phyloP scores from a whole-genome alignment of 352 stramenopile species.

The Phytophthora idaei region DNA sequence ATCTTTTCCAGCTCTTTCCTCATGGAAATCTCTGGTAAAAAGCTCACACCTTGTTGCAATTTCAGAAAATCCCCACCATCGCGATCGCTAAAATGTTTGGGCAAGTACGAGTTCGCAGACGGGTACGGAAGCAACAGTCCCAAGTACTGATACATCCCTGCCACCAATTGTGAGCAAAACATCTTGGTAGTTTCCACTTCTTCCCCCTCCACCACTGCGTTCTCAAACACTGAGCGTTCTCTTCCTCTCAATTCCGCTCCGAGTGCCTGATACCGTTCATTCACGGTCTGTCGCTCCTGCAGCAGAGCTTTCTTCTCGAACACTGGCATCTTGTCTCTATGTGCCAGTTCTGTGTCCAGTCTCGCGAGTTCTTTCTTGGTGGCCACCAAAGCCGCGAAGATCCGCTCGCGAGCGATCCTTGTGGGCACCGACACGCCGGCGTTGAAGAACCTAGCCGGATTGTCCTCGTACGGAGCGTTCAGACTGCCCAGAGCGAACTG shows the following conservation, averaged over 20 bases:
- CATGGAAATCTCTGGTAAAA: conserved; percentile 77
- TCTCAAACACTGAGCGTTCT: conserved; percentile 85
- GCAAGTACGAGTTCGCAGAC: conserved; percentile 84
- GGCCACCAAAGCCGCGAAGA: conserved; percentile 71
- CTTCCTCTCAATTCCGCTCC: conserved; percentile 60
- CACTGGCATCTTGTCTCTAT: conserved; percentile 68
- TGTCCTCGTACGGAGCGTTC: conserved; percentile 82
- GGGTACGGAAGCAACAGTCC: conserved; percentile 81
- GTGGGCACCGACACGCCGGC: conserved; percentile 73
- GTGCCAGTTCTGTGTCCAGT: conserved; percentile 67
- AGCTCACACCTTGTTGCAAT: conserved; percentile 72
- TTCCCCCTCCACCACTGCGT: conserved; percentile 55
- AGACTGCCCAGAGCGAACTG: conserved; percentile 68
- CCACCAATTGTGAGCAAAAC: conserved; percentile 87
- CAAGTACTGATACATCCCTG: conserved; percentile 81
- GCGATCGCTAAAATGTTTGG: conserved; percentile 81
- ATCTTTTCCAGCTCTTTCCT: conserved; percentile 44
- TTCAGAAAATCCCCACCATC: conserved; percentile 73
- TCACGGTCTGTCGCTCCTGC: conserved; percentile 50
- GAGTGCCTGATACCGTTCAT: conserved; percentile 62
- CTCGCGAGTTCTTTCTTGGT: conserved; percentile 69
- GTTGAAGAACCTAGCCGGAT: conserved; percentile 76
- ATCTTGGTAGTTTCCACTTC: conserved; percentile 55
- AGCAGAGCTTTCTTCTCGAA: conserved; percentile 81
- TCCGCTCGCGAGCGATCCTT: conserved; percentile 68